Evolutionary conservation across 2,329 filamentous ascomycete species (phyloP).

Genomic region (Zymoseptoria passerinii): DNA sequence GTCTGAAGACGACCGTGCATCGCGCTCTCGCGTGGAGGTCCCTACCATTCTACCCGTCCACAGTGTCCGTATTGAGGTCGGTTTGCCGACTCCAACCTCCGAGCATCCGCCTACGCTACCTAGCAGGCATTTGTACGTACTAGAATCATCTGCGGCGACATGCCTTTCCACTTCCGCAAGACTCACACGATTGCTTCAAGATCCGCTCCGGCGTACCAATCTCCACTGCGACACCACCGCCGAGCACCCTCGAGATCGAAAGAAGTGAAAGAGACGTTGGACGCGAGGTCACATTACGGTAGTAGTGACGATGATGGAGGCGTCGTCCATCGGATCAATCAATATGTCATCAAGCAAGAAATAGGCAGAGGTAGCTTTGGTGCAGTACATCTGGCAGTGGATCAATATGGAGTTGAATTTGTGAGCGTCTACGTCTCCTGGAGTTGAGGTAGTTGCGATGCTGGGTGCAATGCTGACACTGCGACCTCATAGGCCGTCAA

Average conservation of each 20-base stretch:
- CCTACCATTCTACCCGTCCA: slow-evolving; percentile 35
- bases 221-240: slow-evolving; percentile 57
- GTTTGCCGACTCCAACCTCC: slow-evolving; percentile 26
- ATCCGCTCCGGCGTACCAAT: slow-evolving; percentile 51
- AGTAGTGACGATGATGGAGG: slow-evolving; percentile 76
- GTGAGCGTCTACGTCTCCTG: slow-evolving; percentile 46
- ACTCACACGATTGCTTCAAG: slow-evolving; percentile 32
- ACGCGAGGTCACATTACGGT: slow-evolving; percentile 78
- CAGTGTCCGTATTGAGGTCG: slow-evolving; percentile 41
- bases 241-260: slow-evolving; percentile 52
- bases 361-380: slow-evolving; percentile 96
- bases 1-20: neutral
- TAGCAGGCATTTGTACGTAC: slow-evolving; percentile 43
- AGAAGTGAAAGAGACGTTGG: slow-evolving; percentile 76
- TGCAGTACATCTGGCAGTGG: slow-evolving; percentile 78
- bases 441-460: neutral
- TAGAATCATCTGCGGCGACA: neutral
- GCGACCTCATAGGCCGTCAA: slow-evolving; percentile 66
- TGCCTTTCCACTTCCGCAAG: neutral
- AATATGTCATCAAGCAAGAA: slow-evolving; percentile 88
- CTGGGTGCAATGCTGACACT: slow-evolving; percentile 9
- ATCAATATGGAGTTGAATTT: slow-evolving; percentile 89
- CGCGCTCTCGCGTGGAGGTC: slow-evolving; percentile 9
- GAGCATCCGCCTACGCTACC: slow-evolving; percentile 27
- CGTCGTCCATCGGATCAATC: slow-evolving; percentile 81